These are phyloP conservation scores for Scedosporium boydii DNA, from an alignment of 2,329 filamentous ascomycete species.

Conservation along the genomic window DNA sequence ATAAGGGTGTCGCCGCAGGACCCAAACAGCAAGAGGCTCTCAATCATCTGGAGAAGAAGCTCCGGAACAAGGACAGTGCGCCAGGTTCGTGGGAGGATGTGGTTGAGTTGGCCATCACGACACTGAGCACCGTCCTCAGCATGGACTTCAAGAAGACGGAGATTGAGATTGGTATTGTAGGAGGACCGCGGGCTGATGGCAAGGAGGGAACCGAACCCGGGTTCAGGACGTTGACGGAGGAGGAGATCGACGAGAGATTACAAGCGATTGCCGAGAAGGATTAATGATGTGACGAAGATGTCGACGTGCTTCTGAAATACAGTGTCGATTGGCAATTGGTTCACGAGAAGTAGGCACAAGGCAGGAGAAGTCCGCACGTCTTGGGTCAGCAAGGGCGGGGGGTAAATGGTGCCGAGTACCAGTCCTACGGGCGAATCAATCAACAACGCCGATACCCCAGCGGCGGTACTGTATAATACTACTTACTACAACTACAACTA, in stretches of 20 bases:
- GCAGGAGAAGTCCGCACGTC: neutral
- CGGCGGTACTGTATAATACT: neutral
- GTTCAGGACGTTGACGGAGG: conserved; percentile 87
- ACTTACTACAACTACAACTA: neutral
- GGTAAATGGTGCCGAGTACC: neutral
- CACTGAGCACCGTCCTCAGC: conserved; percentile 89
- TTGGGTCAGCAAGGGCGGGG: neutral
- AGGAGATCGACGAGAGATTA: conserved; percentile 96
- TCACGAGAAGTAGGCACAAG: neutral
- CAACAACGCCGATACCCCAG: neutral
- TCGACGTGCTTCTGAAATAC: neutral
- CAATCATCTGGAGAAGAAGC: conserved; percentile 98
- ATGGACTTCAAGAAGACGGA: conserved; percentile 99
- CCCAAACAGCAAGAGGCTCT: conserved; percentile 98
- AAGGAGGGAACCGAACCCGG: conserved; percentile 68
- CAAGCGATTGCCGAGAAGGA: conserved; percentile 99
- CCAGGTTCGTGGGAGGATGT: conserved; percentile 95
- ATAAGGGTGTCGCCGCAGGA: conserved; percentile 94
- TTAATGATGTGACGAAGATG: conserved; percentile 37
- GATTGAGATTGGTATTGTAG: conserved; percentile 95
- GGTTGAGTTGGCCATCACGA: conserved; percentile 91
- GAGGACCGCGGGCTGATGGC: conserved; percentile 73
- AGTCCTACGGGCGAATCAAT: neutral
- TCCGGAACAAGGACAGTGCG: conserved; percentile 96
- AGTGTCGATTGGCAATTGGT: neutral